phyloP scores from a whole-genome alignment of 1,284 basidiomycete genomes.

The Fomitopsis pinicola region DNA sequence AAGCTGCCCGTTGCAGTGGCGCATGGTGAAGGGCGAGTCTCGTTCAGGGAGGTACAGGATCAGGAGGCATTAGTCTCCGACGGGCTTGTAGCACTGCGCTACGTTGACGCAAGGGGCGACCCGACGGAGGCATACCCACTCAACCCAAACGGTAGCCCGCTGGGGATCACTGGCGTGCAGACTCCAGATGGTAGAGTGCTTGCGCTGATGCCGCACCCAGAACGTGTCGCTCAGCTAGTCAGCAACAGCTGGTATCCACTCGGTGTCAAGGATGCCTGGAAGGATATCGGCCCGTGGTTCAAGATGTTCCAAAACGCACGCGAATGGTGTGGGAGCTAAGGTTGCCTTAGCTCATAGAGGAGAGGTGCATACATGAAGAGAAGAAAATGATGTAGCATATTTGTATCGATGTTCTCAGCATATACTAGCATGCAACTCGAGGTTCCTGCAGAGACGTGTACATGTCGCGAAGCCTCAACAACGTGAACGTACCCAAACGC shows the following conservation, averaged over 20 bases:
- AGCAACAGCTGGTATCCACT: constrained; percentile 85
- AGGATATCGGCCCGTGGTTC: constrained; percentile 89
- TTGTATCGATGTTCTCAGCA: neutral
- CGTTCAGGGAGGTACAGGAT: constrained; percentile 50
- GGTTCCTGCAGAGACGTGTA: too few relatives aligned
- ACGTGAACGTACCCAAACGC: too few relatives aligned
- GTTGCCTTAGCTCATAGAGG: neutral
- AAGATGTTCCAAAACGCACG: constrained; percentile 93
- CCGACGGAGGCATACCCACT: constrained; percentile 81
- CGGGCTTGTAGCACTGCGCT: constrained; percentile 69
- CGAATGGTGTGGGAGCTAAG: constrained; percentile 40
- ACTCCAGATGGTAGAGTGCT: constrained; percentile 85
- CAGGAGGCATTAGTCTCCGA: constrained; percentile 38
- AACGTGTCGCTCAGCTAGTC: constrained; percentile 73
- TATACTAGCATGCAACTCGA: neutral
- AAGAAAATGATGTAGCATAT: neutral
- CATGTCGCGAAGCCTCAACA: too few relatives aligned
- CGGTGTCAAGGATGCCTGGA: constrained; percentile 51
- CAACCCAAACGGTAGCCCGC: constrained; percentile 93
- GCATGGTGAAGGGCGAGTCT: constrained; percentile 91
- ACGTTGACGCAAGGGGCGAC: constrained; percentile 65
- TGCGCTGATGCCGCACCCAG: constrained; percentile 96
- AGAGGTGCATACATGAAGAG: neutral
- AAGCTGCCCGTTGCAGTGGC: constrained; percentile 91
- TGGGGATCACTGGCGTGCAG: constrained; percentile 86